Evolutionary conservation across 78 protist genomes (phyloP), one percentile per base, ranked within the genome.

Genomic region (Cyanophora paradoxa): DNA sequence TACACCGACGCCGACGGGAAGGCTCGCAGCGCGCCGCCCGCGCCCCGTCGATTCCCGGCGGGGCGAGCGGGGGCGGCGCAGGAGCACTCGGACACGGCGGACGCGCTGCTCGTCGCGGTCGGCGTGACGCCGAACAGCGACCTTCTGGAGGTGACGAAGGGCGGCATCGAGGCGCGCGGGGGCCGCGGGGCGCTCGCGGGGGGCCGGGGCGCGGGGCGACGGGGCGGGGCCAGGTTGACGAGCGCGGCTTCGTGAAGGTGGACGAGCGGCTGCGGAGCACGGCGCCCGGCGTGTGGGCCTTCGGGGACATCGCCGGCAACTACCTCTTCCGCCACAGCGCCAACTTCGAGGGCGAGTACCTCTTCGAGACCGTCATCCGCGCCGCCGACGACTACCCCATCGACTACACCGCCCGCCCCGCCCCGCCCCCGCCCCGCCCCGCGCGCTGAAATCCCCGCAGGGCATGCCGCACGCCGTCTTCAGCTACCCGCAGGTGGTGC

Each of bases 261-360:
- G 68, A 62, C 40, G 68, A 62, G 34, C 13, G 68, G 33, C 22
- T 62, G 68, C 68, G 42, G 7, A 62, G 39, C 11, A 62, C 68
- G 6, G 37, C n/a, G 24, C 37, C 37, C 17, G 42, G 22, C 42
- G 37, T 62, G 39, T 62, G 68, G 68, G 19, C n/a, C 52, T 10
- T 16, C 52, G 13, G 52, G n/a, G 63, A 57, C 63, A 16, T 17
- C 31, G 63, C 6, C 30, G 26, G 39, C 26, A 13, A 57, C 31
- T 57, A 57, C 14, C 31, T 57, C 7, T 14, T 17, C 16, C 63
- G 52, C 52, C n/a, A 44, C 52, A 44, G 52, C 52, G 63, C 63
- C 8, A 57, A 57, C 63, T 57, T 17, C 31, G 63, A 57, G 63
- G 26, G 39, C 26, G 63, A 57, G 39, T 57, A 57, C 14, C 31